These are phyloP conservation scores for Ulmus americana DNA, from an alignment of 331 rosid genomes.

Conservation along the genomic window DNA sequence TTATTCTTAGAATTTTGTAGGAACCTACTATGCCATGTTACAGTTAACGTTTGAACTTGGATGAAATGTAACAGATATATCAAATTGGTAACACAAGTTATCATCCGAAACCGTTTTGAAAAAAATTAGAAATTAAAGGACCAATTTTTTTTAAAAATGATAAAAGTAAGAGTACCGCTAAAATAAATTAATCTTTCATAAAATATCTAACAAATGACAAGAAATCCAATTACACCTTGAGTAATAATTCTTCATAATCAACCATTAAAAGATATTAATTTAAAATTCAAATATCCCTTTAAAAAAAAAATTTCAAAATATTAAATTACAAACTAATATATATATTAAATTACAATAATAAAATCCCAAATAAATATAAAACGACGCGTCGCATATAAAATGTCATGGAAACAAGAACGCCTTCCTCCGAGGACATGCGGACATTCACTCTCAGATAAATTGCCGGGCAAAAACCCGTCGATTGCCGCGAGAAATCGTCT, in stretches of 20 bases:
- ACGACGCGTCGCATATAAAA: neutral
- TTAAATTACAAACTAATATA: neutral
- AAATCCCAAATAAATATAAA: neutral
- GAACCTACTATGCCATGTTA: too few relatives aligned
- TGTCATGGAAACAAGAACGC: neutral
- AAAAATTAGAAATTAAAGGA: too few relatives aligned
- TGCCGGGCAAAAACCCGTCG: neutral
- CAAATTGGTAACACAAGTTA: too few relatives aligned
- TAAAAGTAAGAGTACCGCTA: too few relatives aligned
- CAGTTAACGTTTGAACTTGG: too few relatives aligned
- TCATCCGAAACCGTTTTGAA: too few relatives aligned
- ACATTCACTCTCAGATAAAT: constrained; percentile 1
- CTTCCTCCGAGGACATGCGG: neutral
- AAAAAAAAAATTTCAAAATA: neutral
- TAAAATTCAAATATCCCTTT: neutral
- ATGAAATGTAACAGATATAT: too few relatives aligned
- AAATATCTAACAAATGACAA: too few relatives aligned
- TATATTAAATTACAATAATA: neutral
- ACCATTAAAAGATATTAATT: neutral
- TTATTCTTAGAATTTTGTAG: too few relatives aligned
- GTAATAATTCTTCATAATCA: neutral
- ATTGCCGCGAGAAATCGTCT: neutral
- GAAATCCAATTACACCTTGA: too few relatives aligned
- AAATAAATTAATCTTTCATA: too few relatives aligned
- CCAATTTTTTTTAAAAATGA: too few relatives aligned